Conservation (phyloP, 2,329 filamentous ascomycete species). For the Fusarium begoniae region DNA sequence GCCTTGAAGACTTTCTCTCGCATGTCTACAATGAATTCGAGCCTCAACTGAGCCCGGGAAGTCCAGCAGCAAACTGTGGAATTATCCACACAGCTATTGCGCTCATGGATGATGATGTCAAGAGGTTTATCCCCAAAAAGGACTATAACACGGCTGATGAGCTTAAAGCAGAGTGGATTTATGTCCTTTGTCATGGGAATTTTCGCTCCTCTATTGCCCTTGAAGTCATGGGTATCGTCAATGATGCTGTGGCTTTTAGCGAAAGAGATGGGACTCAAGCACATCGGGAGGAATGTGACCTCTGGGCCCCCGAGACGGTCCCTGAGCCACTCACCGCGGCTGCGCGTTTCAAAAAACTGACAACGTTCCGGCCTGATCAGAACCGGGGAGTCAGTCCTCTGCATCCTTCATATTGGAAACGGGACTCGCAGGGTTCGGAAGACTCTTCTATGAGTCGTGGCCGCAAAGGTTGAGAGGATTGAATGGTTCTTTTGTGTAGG, state of each 20-base stretch:
- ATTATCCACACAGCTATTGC: neutral
- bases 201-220: neutral
- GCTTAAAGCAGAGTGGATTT: conserved; percentile 11
- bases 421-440: neutral
- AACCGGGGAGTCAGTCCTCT: neutral
- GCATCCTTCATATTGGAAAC: neutral
- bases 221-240: conserved; percentile 9
- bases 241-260: neutral
- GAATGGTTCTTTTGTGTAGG: no score
- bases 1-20: conserved; percentile 25
- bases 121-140: neutral
- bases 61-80: neutral
- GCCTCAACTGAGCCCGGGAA: neutral
- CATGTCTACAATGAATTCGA: conserved; percentile 9
- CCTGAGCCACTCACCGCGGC: neutral
- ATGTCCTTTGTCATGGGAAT: neutral
- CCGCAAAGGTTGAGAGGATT: neutral
- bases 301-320: neutral
- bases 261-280: neutral
- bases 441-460: neutral
- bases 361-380: neutral
- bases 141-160: neutral
- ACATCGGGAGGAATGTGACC: conserved; percentile 21
- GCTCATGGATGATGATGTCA: conserved; percentile 20
- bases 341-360: neutral